Conservation (phyloP, 805 yeast species). For the Yarrowia sp. region DNA sequence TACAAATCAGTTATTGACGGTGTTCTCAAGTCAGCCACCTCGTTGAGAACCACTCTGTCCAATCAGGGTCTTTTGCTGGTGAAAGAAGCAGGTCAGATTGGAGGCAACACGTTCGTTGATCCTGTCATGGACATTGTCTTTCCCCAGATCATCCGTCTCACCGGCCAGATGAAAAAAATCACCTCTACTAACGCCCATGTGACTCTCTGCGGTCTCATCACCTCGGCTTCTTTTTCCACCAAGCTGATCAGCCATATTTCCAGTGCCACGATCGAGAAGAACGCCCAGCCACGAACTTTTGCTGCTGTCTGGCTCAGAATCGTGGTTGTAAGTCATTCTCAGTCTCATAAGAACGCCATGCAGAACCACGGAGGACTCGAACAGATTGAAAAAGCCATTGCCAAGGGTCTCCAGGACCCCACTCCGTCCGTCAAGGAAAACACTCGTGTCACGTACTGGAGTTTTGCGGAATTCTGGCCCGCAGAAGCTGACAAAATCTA, state of each 20-base stretch:
- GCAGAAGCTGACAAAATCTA: slow-evolving; percentile 45
- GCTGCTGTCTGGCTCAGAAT: slow-evolving; percentile 70
- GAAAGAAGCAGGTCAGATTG: slow-evolving; percentile 50
- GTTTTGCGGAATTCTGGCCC: slow-evolving; percentile 54
- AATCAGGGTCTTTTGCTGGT: slow-evolving; percentile 70
- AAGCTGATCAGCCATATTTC: slow-evolving; percentile 51
- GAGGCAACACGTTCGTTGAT: slow-evolving; percentile 32
- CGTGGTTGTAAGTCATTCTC: slow-evolving; percentile 45
- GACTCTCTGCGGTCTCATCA: slow-evolving; percentile 48
- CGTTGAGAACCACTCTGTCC: slow-evolving; percentile 81
- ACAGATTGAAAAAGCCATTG: slow-evolving; percentile 48
- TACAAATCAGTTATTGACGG: slow-evolving; percentile 52
- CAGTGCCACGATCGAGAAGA: slow-evolving; percentile 61
- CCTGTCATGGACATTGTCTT: slow-evolving; percentile 48
- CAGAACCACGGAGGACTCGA: slow-evolving; percentile 42
- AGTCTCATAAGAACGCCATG: slow-evolving; percentile 36
- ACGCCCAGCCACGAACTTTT: slow-evolving; percentile 63
- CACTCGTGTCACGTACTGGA: slow-evolving; percentile 74
- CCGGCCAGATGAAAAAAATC: slow-evolving; percentile 61
- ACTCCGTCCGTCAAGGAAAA: slow-evolving; percentile 74
- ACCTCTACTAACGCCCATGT: slow-evolving; percentile 50
- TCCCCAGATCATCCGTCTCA: slow-evolving; percentile 49
- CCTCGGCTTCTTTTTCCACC: slow-evolving; percentile 52
- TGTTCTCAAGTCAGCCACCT: slow-evolving; percentile 59
- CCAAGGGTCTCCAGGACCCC: slow-evolving; percentile 70